Conservation (phyloP, 2,329 filamentous ascomycete genomes). For the Pseudogymnoascus sp. region DNA sequence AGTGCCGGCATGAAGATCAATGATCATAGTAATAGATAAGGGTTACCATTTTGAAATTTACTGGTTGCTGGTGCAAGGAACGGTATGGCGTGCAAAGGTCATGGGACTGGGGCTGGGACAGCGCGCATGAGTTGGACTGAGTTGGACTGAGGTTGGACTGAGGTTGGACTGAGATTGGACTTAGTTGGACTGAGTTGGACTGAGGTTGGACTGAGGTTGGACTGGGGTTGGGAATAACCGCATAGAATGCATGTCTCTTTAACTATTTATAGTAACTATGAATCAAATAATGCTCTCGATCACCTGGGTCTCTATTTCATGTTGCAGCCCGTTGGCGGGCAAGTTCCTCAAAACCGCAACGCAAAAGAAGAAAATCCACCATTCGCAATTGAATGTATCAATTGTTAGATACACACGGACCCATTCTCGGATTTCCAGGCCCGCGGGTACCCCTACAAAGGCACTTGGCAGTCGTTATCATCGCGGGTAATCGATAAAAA, state of each 20-base stretch:
- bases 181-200: too few relatives aligned
- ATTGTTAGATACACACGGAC: background rate
- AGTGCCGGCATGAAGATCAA: background rate
- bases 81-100: background rate
- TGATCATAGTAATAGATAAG: background rate
- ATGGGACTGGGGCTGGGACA: background rate
- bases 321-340: background rate
- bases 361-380: background rate
- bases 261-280: background rate
- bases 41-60: background rate
- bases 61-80: background rate
- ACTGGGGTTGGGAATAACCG: background rate
- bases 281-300: background rate
- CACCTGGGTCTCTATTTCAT: background rate
- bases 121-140: background rate
- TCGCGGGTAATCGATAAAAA: conserved; percentile 12
- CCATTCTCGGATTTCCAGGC: background rate
- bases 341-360: background rate
- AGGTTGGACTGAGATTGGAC: too few relatives aligned
- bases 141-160: too few relatives aligned
- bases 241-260: background rate
- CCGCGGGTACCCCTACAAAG: background rate
- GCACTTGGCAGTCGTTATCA: conserved; percentile 14
- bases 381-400: background rate
- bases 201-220: too few relatives aligned